Percentiles rank a stretch among this genome's conserved stretches.
Conservation (phyloP, 1,284 basidiomycete species). For the Pyrrhoderma lamaoense region DNA sequence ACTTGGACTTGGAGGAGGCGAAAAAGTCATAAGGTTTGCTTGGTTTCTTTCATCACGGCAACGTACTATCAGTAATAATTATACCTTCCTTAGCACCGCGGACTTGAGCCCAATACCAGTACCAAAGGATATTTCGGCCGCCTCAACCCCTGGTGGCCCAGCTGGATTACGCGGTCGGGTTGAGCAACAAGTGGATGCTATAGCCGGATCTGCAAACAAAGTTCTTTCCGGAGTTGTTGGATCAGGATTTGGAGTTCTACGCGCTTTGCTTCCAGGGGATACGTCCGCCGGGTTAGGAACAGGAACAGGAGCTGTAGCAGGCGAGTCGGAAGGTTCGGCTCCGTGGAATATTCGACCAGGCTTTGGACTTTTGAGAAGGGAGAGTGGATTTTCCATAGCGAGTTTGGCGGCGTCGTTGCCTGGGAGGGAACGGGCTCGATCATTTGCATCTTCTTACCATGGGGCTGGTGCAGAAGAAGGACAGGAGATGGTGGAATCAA, state of each 20-base stretch:
- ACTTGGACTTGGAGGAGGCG: slow-evolving; percentile 67
- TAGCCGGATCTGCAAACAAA: slow-evolving; percentile 79
- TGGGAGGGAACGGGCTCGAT: slow-evolving; percentile 27
- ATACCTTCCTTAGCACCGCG: slow-evolving; percentile 43
- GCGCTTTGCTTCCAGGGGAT: slow-evolving; percentile 45
- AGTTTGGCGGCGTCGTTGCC: slow-evolving; percentile 65
- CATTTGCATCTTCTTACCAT: slow-evolving; percentile 23
- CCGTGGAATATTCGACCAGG: slow-evolving; percentile 41
- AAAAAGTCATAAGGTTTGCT: slow-evolving; percentile 49
- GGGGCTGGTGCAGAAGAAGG: slow-evolving; percentile 39
- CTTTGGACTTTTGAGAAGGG: slow-evolving; percentile 60
- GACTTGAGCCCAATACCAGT: slow-evolving; percentile 74
- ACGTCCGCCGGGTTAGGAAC: slow-evolving; percentile 24
- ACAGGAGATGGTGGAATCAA: slow-evolving; percentile 55
- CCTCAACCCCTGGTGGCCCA: slow-evolving; percentile 27
- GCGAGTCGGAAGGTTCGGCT: slow-evolving; percentile 24
- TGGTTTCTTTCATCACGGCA: neutral
- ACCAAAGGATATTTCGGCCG: slow-evolving; percentile 22
- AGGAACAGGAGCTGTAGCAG: slow-evolving; percentile 23
- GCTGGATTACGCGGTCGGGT: slow-evolving; percentile 65
- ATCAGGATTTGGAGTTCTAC: slow-evolving; percentile 72
- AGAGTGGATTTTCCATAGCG: slow-evolving; percentile 75
- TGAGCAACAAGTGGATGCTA: slow-evolving; percentile 75
- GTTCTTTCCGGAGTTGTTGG: slow-evolving; percentile 82
- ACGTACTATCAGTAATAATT: slow-evolving; percentile 6